Conservation (phyloP, 345 rosid genomes). For the Conringia planisiliqua region DNA sequence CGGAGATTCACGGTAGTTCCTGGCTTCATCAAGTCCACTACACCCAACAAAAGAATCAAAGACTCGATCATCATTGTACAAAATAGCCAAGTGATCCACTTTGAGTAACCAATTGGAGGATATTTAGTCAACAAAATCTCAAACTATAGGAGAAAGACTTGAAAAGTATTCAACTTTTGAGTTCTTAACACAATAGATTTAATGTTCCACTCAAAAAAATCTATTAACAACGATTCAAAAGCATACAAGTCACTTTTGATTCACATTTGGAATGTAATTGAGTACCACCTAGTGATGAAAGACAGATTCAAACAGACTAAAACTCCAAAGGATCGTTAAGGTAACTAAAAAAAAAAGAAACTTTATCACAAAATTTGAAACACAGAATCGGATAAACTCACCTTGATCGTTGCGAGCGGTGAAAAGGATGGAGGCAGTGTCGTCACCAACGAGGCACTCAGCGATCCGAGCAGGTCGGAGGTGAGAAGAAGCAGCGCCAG, state of each 20-base stretch:
- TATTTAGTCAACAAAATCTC: neutral
- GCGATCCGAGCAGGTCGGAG: slow-evolving; percentile 52
- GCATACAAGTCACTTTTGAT: neutral
- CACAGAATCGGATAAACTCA: neutral
- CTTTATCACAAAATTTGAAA: neutral
- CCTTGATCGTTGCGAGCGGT: slow-evolving; percentile 85
- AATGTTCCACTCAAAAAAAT: neutral
- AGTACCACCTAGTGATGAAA: neutral
- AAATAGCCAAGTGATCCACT: neutral
- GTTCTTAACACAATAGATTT: neutral
- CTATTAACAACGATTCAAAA: neutral
- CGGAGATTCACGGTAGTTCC: slow-evolving; percentile 46
- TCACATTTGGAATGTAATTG: neutral
- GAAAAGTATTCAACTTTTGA: neutral
- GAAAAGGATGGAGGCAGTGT: slow-evolving; percentile 61
- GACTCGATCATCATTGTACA: neutral
- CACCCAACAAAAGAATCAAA: neutral
- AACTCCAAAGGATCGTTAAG: neutral
- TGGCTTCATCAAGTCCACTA: slow-evolving; percentile 50
- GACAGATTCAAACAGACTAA: neutral
- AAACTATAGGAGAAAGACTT: neutral
- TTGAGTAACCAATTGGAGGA: neutral
- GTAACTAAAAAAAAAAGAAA: neutral
- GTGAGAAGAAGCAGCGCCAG: slow-evolving; percentile 37
- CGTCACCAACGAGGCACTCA: slow-evolving; percentile 73